Base-by-base conservation (phyloP, 495 filamentous ascomycete genomes). In the Xylaria curta region DNA sequence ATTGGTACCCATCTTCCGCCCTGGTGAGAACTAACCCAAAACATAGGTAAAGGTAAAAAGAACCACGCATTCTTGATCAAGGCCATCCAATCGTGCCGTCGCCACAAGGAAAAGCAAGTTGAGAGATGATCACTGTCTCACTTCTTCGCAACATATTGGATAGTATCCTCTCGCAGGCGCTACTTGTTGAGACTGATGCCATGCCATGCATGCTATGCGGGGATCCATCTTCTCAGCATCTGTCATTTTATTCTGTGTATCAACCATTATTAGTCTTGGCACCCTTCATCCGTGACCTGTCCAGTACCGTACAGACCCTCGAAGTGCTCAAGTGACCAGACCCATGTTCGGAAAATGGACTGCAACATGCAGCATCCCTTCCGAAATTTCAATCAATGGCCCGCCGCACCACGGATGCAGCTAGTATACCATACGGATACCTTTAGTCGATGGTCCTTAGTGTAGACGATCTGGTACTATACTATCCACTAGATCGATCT, bases 281-380 rank as follows among this genome's bases (percentile, higher is more conserved):
- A 60, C 33, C 58, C 38, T 63, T 63, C 60, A 44, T 63, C 60
- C 44, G 60, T 44, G 62, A 47, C 42, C 62, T 49, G 62, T 65
- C 38, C 24, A 31, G 66, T 68, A 42, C 26, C 26, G 47, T 68
- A 44, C 36, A 17, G 51, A 60, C 24, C 31, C 31, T 21, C 42
- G 15, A 46, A 63, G 28, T 42, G 59, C 36, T 66, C 69, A 66
- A 71, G 51, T 71, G 69, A 71, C 62, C 61, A 46, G 62, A 71
- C 53, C 69, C 69, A 66, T 71, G 69, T 46, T 71, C 69, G 69
- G 69, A 66, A 71, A 71, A 71, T 49, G 69, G 53, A 71, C 69
- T 66, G 62, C 69, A 71, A 46, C 69, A 71, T 71, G 69, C 69
- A 71, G 62, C 69, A 71, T 49, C 62, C 69, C 69, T 71, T 71